Evolutionary conservation across 441 rosid species (phyloP).

Genomic region (Adansonia gregorii): DNA sequence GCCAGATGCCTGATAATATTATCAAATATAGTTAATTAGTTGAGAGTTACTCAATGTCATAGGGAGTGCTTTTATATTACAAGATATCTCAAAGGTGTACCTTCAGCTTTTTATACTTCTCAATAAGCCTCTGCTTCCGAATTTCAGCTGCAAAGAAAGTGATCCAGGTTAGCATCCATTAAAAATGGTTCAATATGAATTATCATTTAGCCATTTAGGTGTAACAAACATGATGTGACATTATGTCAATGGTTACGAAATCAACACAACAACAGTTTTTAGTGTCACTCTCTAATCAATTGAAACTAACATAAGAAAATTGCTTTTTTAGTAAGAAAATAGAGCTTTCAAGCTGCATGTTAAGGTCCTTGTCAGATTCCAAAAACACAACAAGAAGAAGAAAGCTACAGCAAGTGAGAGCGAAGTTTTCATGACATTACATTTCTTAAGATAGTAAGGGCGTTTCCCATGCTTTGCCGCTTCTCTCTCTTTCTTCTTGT

Average conservation of each 20-base stretch:
- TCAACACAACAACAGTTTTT: neutral
- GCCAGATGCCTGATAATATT: conserved; percentile 60
- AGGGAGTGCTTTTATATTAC: neutral
- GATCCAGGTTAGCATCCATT: conserved; percentile 29
- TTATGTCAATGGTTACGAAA: neutral
- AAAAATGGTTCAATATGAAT: neutral
- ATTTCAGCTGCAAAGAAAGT: conserved; percentile 70
- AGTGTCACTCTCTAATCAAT: neutral
- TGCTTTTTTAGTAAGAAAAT: neutral
- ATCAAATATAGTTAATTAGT: conserved; percentile 20
- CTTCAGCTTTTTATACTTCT: conserved; percentile 81
- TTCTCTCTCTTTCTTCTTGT: conserved; percentile 84
- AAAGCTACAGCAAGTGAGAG: conserved; percentile 25
- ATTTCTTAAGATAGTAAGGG: conserved; percentile 88
- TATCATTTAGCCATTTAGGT: neutral
- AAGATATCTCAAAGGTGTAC: conserved; percentile 34
- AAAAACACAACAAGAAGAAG: neutral
- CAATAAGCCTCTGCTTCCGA: conserved; percentile 65
- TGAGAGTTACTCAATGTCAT: neutral
- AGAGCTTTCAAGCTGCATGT: neutral
- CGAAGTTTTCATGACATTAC: conserved; percentile 40
- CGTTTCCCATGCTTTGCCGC: conserved; percentile 83
- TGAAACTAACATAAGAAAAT: neutral
- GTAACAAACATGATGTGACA: neutral
- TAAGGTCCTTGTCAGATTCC: neutral